Evolutionary conservation across 2,329 filamentous ascomycete species (phyloP).

Genomic region (Fusarium sp.): DNA sequence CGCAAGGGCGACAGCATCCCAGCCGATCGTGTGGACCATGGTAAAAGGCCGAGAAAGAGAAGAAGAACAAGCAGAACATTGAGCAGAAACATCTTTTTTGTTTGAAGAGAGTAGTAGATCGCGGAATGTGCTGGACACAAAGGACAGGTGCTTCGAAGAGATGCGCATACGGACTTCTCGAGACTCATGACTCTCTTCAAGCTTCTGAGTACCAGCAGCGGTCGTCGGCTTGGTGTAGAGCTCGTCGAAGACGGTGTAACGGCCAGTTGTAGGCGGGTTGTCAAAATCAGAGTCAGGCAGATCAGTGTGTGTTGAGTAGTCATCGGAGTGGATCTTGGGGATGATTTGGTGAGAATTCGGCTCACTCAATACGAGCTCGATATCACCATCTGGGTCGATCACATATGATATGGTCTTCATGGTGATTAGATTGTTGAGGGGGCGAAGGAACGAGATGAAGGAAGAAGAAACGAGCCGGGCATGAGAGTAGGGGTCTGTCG

Average conservation of each 20-base stretch:
- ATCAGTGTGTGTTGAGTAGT: not conserved
- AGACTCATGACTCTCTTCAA: not conserved
- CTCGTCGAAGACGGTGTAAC: not conserved
- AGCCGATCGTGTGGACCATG: too few relatives aligned
- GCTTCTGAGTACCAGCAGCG: accelerated
- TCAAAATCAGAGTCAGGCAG: not conserved
- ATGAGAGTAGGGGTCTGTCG: not conserved
- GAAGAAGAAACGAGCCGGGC: not conserved
- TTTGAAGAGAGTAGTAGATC: too few relatives aligned
- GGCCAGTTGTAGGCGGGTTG: not conserved
- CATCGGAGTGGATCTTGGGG: not conserved
- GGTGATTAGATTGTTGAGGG: too few relatives aligned
- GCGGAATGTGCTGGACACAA: too few relatives aligned
- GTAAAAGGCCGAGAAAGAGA: too few relatives aligned
- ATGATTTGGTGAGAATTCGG: not conserved
- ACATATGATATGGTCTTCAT: too few relatives aligned
- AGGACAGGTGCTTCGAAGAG: too few relatives aligned
- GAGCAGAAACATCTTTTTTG: too few relatives aligned
- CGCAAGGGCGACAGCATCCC: too few relatives aligned
- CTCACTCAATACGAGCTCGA: not conserved
- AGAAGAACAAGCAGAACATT: too few relatives aligned
- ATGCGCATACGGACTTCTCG: too few relatives aligned
- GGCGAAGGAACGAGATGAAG: not conserved
- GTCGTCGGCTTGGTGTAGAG: not conserved
- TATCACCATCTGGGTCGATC: not conserved